Conservation (phyloP, 768 basidiomycete genomes). For the Coprinopsis sp. region DNA sequence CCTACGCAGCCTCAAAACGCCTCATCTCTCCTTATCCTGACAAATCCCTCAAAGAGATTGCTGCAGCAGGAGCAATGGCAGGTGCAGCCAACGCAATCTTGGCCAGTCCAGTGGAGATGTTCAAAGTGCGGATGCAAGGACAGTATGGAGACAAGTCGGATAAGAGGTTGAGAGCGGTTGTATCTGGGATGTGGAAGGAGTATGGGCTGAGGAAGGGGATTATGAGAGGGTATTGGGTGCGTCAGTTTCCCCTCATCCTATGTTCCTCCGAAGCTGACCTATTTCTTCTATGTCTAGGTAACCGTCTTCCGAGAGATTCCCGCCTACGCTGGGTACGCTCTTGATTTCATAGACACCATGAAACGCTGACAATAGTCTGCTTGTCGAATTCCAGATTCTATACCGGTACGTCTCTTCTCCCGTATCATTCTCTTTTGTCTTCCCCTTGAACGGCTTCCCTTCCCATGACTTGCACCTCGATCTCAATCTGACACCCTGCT, state of each 20-base stretch:
- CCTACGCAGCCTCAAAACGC: slow-evolving; percentile 78
- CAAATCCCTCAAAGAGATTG: slow-evolving; percentile 73
- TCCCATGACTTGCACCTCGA: too few species aligned
- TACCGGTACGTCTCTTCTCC: slow-evolving; percentile 37
- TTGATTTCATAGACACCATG: neutral
- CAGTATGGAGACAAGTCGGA: slow-evolving; percentile 83
- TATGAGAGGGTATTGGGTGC: slow-evolving; percentile 97
- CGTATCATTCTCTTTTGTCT: too few species aligned
- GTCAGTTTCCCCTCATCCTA: slow-evolving; percentile 11
- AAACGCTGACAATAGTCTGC: neutral
- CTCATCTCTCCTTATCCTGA: slow-evolving; percentile 87
- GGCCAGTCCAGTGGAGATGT: slow-evolving; percentile 98
- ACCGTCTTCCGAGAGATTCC: slow-evolving; percentile 93
- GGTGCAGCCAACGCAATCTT: slow-evolving; percentile 87
- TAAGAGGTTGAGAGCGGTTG: slow-evolving; percentile 68
- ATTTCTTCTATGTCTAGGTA: slow-evolving; percentile 41
- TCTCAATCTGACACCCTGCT: too few species aligned
- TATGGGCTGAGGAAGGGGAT: slow-evolving; percentile 86
- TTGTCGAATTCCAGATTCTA: slow-evolving; percentile 51
- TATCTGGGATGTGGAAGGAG: slow-evolving; percentile 77
- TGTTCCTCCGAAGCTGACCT: neutral
- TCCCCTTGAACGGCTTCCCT: too few species aligned
- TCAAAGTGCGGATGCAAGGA: slow-evolving; percentile 97
- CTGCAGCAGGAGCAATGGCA: slow-evolving; percentile 86
- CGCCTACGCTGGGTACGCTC: slow-evolving; percentile 80